Conservation (phyloP, 306 rosid genomes). For the Purshia tridentata region DNA sequence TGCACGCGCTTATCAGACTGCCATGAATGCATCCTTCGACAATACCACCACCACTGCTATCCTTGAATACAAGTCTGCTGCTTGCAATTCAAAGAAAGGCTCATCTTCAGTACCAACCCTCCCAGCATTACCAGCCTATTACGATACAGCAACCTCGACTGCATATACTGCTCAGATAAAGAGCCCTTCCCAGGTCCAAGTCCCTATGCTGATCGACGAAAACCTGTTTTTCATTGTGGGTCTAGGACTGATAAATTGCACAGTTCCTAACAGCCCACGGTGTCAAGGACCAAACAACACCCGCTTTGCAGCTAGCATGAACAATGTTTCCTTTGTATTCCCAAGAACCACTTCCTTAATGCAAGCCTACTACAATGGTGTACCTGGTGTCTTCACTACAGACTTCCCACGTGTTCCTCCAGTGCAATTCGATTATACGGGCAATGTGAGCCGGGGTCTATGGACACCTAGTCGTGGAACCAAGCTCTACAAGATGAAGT, state of each 20-base stretch:
- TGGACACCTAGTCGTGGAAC: constrained; percentile 64
- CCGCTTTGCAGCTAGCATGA: constrained; percentile 85
- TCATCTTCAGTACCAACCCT: constrained; percentile 42
- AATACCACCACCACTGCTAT: constrained; percentile 95
- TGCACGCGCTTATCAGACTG: constrained; percentile 65
- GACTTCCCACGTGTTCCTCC: constrained; percentile 86
- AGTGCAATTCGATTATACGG: constrained; percentile 67
- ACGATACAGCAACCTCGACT: constrained; percentile 67
- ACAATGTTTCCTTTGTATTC: constrained; percentile 74
- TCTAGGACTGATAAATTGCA: constrained; percentile 79
- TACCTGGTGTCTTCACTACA: constrained; percentile 76
- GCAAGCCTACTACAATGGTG: constrained; percentile 80
- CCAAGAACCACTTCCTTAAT: constrained; percentile 69
- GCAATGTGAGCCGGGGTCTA: constrained; percentile 74
- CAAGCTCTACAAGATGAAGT: constrained; percentile 60
- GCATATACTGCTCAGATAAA: constrained; percentile 54
- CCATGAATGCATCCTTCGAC: constrained; percentile 79
- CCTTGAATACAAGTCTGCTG: constrained; percentile 65
- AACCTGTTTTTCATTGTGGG: constrained; percentile 62
- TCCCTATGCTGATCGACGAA: constrained; percentile 47
- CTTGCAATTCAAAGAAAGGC: constrained; percentile 34
- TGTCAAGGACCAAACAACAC: constrained; percentile 99
- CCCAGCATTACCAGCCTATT: constrained; percentile 58
- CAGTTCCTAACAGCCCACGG: constrained; percentile 74
- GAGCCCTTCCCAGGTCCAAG: constrained; percentile 48